Evolutionary conservation across 78 protist genomes (phyloP), one percentile per base, ranked within the genome.

Genomic region (Dictyostelium discoideum): DNA sequence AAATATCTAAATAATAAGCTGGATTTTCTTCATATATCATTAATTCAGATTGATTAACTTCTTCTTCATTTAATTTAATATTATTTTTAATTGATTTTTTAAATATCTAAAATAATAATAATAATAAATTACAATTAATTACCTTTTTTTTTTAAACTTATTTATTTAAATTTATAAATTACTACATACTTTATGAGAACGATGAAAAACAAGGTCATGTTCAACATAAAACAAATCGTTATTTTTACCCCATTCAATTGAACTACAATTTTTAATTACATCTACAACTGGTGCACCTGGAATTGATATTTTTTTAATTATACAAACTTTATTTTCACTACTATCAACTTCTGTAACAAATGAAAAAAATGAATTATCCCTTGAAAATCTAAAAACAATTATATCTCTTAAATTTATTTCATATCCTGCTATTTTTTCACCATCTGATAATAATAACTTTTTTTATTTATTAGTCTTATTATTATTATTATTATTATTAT

Each of bases 191-290:
- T 63, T 63, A 46, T 90, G 65, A 9, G 54, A 7, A 37, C 84
- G 87, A 44, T 54, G 48, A 7, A 9, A 72, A 24, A 54, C 9
- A 14, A 72, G 63, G 54, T 90, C 85, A 14, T 74, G 72, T 10
- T 46, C 16, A 26, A 84, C 54, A 82, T 82, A 90, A n/a, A 65
- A 90, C 2, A 90, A 5, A 8, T 90, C 95, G 83, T 82, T 90
- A 3, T 73, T 37, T 72, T 60, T 78, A 57, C 87, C 95, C 95
- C 95, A 90, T 82, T 90, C 95, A 18, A 73, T 69, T 10, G 81
- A 29, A 5, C 73, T n/a, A 16, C 83, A 74, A 50, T 82, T 73
- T 39, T 67, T 57, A 32, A 90, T 90, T n/a, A 67, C 78, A 82
- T 90, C 95, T 11, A 90, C 2, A 29, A 32, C 18, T 7, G 37